These are phyloP conservation scores for Penicillium expansum DNA, from an alignment of 2,329 filamentous ascomycete genomes.

Conservation along the genomic window DNA sequence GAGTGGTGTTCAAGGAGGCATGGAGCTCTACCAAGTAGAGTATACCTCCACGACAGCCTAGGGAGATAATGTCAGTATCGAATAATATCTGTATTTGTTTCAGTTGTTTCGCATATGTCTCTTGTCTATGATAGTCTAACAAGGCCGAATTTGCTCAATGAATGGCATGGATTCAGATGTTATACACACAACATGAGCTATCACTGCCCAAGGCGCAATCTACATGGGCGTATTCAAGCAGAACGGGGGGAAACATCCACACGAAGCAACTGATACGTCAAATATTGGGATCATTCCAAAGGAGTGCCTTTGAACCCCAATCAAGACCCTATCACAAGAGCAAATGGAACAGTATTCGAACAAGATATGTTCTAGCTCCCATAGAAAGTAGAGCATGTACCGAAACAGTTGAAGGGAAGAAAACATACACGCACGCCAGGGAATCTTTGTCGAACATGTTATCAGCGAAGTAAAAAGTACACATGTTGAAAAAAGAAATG, in stretches of 20 bases:
- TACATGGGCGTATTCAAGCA: not conserved
- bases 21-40: slow-evolving; percentile 48
- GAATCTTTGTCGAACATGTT: slow-evolving; percentile 25
- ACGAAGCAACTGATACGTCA: not conserved
- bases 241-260: not conserved
- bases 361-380: not conserved
- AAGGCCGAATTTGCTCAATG: not conserved
- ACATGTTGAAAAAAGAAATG: slow-evolving; percentile 18
- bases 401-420: slow-evolving; percentile 3
- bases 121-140: not conserved
- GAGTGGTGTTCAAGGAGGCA: slow-evolving; percentile 65
- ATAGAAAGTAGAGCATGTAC: slow-evolving; percentile 1
- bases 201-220: not conserved
- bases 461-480: slow-evolving; percentile 23
- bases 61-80: slow-evolving; percentile 1
- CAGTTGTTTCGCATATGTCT: not conserved
- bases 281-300: not conserved
- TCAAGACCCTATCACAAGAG: not conserved
- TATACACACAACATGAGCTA: slow-evolving; percentile 19
- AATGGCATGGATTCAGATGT: slow-evolving; percentile 17
- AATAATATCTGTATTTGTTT: slow-evolving; percentile 13
- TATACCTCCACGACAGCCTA: not conserved
- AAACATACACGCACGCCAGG: slow-evolving; percentile 19
- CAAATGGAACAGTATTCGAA: not conserved
- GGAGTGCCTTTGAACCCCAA: not conserved